Percentiles rank a stretch among this genome's conserved stretches.
These are phyloP conservation scores for Pseudoscleropodium purum DNA, from an alignment of 225 moss, liverwort and hornwort genomes.

Conservation along the genomic window DNA sequence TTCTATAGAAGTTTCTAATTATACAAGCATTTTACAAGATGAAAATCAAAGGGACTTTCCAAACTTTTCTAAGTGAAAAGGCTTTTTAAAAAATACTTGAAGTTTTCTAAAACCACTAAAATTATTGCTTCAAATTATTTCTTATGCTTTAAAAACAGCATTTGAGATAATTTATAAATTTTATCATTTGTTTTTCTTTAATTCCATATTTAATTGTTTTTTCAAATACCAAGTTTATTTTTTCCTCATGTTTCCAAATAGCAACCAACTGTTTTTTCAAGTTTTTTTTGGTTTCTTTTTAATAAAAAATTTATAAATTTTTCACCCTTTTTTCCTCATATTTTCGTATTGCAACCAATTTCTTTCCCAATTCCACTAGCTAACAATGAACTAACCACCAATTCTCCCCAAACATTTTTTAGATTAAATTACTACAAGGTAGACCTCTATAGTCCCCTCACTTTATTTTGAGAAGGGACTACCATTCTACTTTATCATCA, in stretches of 20 bases:
- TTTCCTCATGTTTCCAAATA: too few relatives aligned
- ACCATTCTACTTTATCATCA: too few relatives aligned
- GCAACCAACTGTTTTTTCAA: background rate
- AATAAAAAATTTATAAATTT: background rate
- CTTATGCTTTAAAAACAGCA: background rate
- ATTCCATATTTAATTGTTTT: accelerated
- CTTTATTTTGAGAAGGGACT: too few relatives aligned
- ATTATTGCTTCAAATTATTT: background rate
- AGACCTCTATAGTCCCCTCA: too few relatives aligned
- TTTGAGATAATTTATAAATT: accelerated
- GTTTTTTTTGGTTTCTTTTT: too few relatives aligned
- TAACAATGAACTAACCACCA: too few relatives aligned
- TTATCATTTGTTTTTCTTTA: background rate
- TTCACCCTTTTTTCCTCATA: too few relatives aligned
- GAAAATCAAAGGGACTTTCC: background rate
- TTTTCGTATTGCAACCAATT: too few relatives aligned
- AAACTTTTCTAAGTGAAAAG: background rate
- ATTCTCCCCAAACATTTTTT: too few relatives aligned
- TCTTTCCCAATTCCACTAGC: too few relatives aligned
- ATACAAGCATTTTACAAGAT: background rate
- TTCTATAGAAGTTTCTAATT: background rate
- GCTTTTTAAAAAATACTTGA: background rate
- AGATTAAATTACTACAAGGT: too few relatives aligned
- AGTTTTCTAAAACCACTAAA: background rate
- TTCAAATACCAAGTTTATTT: accelerated